Conservation (phyloP, 1,284 basidiomycete genomes). For the Trametes hirsuta region DNA sequence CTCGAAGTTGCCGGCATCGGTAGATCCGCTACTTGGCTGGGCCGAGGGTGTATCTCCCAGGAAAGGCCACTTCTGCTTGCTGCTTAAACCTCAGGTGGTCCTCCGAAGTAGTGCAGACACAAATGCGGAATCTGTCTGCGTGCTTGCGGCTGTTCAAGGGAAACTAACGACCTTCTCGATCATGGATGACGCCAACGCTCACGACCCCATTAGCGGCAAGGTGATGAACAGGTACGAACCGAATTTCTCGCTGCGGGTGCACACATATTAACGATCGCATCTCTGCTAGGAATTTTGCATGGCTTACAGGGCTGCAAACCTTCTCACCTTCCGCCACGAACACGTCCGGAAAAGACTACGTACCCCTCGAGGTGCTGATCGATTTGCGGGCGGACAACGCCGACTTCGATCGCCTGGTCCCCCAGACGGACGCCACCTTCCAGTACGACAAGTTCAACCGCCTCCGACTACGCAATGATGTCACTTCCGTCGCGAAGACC, state of each 20-base stretch:
- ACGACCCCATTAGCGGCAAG: constrained; percentile 86
- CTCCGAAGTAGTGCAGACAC: constrained; percentile 67
- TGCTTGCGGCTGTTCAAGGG: constrained; percentile 84
- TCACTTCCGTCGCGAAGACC: constrained; percentile 50
- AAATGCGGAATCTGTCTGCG: constrained; percentile 59
- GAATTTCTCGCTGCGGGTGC: not conserved
- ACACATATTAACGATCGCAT: not conserved
- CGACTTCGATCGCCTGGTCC: constrained; percentile 88
- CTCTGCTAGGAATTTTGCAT: constrained; percentile 33
- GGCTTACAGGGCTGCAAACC: constrained; percentile 74
- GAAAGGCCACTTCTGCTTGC: constrained; percentile 80
- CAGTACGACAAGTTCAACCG: constrained; percentile 97
- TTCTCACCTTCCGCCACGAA: constrained; percentile 73
- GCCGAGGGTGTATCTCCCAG: constrained; percentile 65
- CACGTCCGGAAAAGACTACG: constrained; percentile 48
- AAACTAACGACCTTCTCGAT: constrained; percentile 84
- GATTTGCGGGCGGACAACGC: constrained; percentile 82
- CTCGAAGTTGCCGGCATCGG: constrained; percentile 18
- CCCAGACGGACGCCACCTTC: constrained; percentile 85
- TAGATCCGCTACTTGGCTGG: constrained; percentile 74
- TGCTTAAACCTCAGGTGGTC: constrained; percentile 92
- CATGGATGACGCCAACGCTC: constrained; percentile 76
- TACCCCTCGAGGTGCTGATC: constrained; percentile 90
- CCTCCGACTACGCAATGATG: constrained; percentile 78
- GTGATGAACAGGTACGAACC: constrained; percentile 79